Percentiles rank a stretch among this genome's conserved stretches.
Evolutionary conservation across 1,284 basidiomycete species (phyloP).

Genomic region (Phaffia rhodozyma): DNA sequence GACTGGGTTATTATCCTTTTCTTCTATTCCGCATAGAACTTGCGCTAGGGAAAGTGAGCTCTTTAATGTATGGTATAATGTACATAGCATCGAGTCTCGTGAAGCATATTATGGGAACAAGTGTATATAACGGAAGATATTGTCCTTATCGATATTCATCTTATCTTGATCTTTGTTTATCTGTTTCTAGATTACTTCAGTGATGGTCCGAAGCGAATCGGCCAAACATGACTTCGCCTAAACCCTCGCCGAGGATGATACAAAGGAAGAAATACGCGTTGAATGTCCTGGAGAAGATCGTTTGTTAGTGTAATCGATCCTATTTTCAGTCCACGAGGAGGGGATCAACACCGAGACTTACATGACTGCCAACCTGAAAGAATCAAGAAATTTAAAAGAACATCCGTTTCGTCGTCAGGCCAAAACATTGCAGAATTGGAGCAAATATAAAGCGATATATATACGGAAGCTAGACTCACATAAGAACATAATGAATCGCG

Average conservation of each 20-base stretch:
- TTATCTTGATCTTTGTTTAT: too few species aligned
- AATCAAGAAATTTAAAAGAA: not conserved
- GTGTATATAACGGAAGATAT: too few species aligned
- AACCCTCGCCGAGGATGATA: conserved; percentile 29
- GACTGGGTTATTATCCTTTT: too few species aligned
- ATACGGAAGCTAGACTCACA: conserved; percentile 21
- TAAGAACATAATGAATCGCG: conserved; percentile 28
- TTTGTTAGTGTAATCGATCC: not conserved
- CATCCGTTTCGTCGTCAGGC: not conserved
- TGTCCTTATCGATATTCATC: too few species aligned
- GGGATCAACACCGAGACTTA: not conserved
- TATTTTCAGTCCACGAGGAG: not conserved
- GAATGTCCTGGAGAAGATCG: conserved; percentile 28
- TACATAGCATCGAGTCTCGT: not conserved
- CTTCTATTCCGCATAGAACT: too few species aligned
- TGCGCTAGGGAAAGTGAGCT: too few species aligned
- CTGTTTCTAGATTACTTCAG: not conserved
- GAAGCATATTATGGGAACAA: not conserved
- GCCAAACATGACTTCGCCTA: conserved; percentile 33
- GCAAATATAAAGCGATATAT: too few species aligned
- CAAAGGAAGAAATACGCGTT: conserved; percentile 33
- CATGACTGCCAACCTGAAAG: conserved; percentile 15
- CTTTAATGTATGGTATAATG: not conserved
- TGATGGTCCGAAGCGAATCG: conserved; percentile 1
- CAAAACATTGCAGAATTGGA: not conserved